phyloP scores from a whole-genome alignment of 345 rosid species.

The Erucastrum elatum region DNA sequence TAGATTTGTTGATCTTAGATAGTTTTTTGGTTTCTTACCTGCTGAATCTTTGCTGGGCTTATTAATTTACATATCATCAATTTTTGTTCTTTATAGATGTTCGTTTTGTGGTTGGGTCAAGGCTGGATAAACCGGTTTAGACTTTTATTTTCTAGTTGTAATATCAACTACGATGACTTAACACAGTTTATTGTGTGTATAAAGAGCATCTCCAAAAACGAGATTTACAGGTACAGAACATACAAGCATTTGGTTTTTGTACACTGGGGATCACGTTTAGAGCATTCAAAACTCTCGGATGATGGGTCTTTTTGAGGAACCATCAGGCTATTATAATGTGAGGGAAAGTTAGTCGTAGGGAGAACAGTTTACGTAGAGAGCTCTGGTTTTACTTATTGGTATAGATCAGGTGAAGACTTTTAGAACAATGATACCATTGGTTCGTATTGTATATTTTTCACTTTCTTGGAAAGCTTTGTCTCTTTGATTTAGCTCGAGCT shows the following conservation, averaged over 20 bases:
- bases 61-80: neutral
- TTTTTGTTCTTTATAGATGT: neutral
- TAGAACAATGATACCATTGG: constrained; percentile 32
- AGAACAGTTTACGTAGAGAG: constrained; percentile 29
- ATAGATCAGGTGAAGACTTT: constrained; percentile 31
- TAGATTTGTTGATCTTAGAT: neutral
- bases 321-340: constrained; percentile 33
- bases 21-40: neutral
- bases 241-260: neutral
- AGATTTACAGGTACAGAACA: constrained; percentile 24
- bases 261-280: constrained; percentile 24
- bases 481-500: constrained; percentile 26
- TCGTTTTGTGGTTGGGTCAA: neutral
- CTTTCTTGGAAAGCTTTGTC: constrained; percentile 23
- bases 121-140: neutral
- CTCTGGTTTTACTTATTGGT: constrained; percentile 28
- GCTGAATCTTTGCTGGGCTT: constrained; percentile 5
- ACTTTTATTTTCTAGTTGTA: no score
- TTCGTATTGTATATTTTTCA: constrained; percentile 27
- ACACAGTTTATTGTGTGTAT: no score
- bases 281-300: constrained; percentile 1
- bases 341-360: constrained; percentile 37
- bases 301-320: constrained; percentile 41
- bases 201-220: neutral
- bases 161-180: no score